Evolutionary conservation across 1,284 basidiomycete genomes (phyloP), one percentile per base, ranked within the genome.

Genomic region (Agroathelia rolfsii): DNA sequence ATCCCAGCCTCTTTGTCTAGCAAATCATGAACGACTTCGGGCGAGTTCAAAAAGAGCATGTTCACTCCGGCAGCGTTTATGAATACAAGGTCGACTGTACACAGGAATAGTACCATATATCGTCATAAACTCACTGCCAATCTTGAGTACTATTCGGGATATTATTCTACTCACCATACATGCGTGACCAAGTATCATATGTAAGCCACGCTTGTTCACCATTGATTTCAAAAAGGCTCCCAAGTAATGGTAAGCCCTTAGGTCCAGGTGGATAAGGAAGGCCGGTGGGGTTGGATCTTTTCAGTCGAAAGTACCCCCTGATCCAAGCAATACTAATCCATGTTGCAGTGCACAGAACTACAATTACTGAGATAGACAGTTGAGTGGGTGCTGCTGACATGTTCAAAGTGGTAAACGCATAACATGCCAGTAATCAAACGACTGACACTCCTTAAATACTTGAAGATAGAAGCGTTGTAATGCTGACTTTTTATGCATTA

Each of bases 201-300:
- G 49, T 46, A 15, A 56, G 8, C 52, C 55, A 54, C 18, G 56
- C 51, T 23, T 51, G 37, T 13, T 27, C 19, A 22, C 27, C 39
- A 27, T 56, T 40, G 12, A 58, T 23, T 22, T 44, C 32, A 24
- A 45, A 35, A 5, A 40, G 42, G 22, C 31, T 56, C 7, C 55
- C 52, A 11, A 54, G 15, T 11, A 52, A 21, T 3, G 54, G 55
- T 1, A 53, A 28, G 3, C 37, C 37, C 29, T 39, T 41, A 1
- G 52, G 52, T n/a, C 55, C 55, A 2, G 54, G 52, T 2, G 55
- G 52, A 4, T 44, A 41, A 21, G 52, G 35, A n/a, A 53, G 32
- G 13, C n/a, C n/a, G n/a, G n/a, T n/a, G n/a, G n/a, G n/a, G n/a
- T n/a, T n/a, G n/a, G n/a, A n/a, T n/a, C n/a, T n/a, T n/a, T n/a